Conservation (phyloP, 345 rosid genomes). For the Citrus mangshanensis region DNA sequence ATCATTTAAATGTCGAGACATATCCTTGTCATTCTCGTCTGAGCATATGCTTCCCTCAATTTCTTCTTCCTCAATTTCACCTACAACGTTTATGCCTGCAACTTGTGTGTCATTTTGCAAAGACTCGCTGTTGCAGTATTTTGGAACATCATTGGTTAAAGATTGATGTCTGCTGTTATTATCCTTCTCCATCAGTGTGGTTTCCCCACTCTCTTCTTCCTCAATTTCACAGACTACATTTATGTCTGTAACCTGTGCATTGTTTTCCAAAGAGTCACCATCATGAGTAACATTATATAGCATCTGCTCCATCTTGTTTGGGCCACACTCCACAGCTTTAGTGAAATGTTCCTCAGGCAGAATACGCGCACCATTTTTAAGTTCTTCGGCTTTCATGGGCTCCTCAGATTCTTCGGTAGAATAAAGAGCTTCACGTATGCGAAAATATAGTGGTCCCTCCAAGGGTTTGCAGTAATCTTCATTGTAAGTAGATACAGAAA, state of each 20-base stretch:
- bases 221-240: conserved; percentile 52
- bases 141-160: conserved; percentile 22
- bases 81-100: conserved; percentile 22
- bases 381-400: conserved; percentile 24
- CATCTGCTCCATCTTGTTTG: conserved; percentile 11
- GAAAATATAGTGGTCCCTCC: conserved; percentile 59
- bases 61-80: conserved; percentile 69
- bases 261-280: conserved; percentile 14
- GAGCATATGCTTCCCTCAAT: conserved; percentile 17
- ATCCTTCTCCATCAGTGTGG: conserved; percentile 15
- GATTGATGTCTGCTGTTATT: neutral
- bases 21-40: conserved; percentile 18
- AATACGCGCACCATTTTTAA: conserved; percentile 10
- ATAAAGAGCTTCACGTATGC: conserved; percentile 53
- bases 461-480: conserved; percentile 69
- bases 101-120: conserved; percentile 11
- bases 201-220: conserved; percentile 50
- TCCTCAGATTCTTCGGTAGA: conserved; percentile 24
- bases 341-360: conserved; percentile 15
- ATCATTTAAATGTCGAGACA: conserved; percentile 6
- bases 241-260: conserved; percentile 16
- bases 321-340: conserved; percentile 4
- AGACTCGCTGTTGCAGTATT: conserved; percentile 24
- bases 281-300: conserved; percentile 12
- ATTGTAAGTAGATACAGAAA: conserved; percentile 50